Percentiles rank a stretch among this genome's conserved stretches.
Evolutionary conservation across 495 filamentous ascomycete genomes (phyloP).

Genomic region (Hypoxylon fuscum): DNA sequence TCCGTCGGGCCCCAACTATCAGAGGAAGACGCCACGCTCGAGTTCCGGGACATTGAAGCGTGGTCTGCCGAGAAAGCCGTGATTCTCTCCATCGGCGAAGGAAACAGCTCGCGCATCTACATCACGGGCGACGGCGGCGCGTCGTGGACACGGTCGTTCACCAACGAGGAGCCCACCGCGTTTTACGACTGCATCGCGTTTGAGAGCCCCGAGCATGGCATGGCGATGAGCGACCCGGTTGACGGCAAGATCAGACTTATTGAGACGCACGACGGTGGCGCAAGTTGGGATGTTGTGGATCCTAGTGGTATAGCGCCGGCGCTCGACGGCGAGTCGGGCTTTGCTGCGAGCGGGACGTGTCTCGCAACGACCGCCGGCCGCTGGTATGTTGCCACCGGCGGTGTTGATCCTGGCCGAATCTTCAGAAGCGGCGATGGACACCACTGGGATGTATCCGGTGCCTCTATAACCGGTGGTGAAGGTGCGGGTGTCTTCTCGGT

Average conservation of each 20-base stretch:
- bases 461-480: conserved; percentile 28
- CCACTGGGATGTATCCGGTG: conserved; percentile 32
- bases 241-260: conserved; percentile 31
- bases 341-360: conserved; percentile 39
- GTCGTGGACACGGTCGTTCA: conserved; percentile 24
- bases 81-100: conserved; percentile 57
- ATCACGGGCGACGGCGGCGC: conserved; percentile 29
- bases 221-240: conserved; percentile 39
- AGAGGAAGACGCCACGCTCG: conserved; percentile 10
- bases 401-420: conserved; percentile 29
- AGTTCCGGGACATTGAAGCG: conserved; percentile 39
- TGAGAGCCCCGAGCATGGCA: conserved; percentile 19
- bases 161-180: conserved; percentile 24
- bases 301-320: conserved; percentile 12
- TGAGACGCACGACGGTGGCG: conserved; percentile 35
- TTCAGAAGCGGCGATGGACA: conserved; percentile 30
- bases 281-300: conserved; percentile 20
- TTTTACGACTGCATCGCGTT: conserved; percentile 42
- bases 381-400: conserved; percentile 36
- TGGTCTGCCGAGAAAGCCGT: conserved; percentile 31
- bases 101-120: conserved; percentile 60
- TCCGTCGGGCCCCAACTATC: conserved; percentile 30
- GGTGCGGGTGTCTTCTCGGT: conserved; percentile 36
- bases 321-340: conserved; percentile 28
- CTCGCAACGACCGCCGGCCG: conserved; percentile 27